Percentiles rank a stretch among this genome's conserved stretches.
Evolutionary conservation across 2,329 filamentous ascomycete species (phyloP).

Genomic region (Penicillium sp.): DNA sequence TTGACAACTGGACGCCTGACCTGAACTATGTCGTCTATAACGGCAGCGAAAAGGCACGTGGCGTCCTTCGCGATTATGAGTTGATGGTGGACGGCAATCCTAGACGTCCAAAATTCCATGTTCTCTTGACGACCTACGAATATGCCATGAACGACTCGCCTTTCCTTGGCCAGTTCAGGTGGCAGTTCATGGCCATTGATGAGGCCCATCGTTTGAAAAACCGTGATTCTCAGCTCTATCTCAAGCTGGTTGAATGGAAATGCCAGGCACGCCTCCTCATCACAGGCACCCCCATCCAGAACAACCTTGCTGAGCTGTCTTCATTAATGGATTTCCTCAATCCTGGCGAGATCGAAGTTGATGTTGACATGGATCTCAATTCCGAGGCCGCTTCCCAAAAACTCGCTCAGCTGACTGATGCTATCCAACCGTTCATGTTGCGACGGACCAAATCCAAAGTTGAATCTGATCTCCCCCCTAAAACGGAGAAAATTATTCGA

Average conservation of each 20-base stretch:
- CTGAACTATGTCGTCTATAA: conserved; percentile 96
- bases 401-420: conserved; percentile 73
- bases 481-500: conserved; percentile 97
- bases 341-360: conserved; percentile 85
- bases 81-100: conserved; percentile 78
- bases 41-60: conserved; percentile 78
- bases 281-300: conserved; percentile 95
- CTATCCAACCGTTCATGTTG: conserved; percentile 90
- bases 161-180: conserved; percentile 85
- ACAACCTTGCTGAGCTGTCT: conserved; percentile 86
- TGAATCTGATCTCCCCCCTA: conserved; percentile 90
- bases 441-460: conserved; percentile 96
- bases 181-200: conserved; percentile 94
- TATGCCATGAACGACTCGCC: conserved; percentile 82
- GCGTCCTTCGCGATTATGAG: conserved; percentile 84
- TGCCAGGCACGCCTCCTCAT: conserved; percentile 86
- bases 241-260: conserved; percentile 76
- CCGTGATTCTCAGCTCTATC: conserved; percentile 86
- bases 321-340: conserved; percentile 94
- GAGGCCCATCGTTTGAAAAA: conserved; percentile 98
- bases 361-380: conserved; percentile 81
- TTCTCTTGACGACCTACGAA: conserved; percentile 95
- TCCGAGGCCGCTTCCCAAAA: conserved; percentile 79
- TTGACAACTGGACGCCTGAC: conserved; percentile 92
- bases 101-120: conserved; percentile 90